Evolutionary conservation across 805 yeast genomes (phyloP), one percentile per base, ranked within the genome.

Genomic region (Scheffersomyces amazonensis): DNA sequence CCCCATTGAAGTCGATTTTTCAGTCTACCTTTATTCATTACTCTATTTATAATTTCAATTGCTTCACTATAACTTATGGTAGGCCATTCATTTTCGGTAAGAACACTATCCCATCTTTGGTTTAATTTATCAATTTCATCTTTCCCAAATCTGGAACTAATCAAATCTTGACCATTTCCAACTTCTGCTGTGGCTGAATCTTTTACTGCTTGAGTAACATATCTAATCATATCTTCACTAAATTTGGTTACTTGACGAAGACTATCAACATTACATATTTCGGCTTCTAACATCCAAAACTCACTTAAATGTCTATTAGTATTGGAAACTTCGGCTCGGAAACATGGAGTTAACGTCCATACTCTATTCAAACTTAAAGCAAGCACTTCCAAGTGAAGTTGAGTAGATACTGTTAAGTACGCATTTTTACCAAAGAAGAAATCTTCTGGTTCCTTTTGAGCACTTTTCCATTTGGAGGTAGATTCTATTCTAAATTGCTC

Each of bases 261-360:
- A 11, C 68, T 60, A 4, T 71, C 69, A 2, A 84, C 62, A 58
- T 85, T 86, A 7, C 87, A 80, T 16, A 88, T 60, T 56, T 93
- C 99, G 0, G 89, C 95, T 60, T 93, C 99, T 2, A 93, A 62
- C 97, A 93, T 90, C 97, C 97, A 93, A 59, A 93, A 93, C 60
- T 93, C 99, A 42, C 91, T 77, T 41, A 93, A 62, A 58, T 93
- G 99, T 36, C 99, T 73, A 51, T 81, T 86, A 0, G 99, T 93
- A 54, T 88, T 90, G 40, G 95, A 84, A 35, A 76, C 76, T 54
- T 93, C 99, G 0, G 99, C 98, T 46, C 99, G 71, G 57, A 93
- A 93, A 41, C 96, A 87, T 1, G 99, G 99, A 0, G 89, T 72
- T 17, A 91, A 54, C 0, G 95, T 80, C 93, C 96, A 93, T 1